These are phyloP conservation scores for Pestalotiopsis sp. DNA, from an alignment of 2,329 filamentous ascomycete species.

Conservation along the genomic window DNA sequence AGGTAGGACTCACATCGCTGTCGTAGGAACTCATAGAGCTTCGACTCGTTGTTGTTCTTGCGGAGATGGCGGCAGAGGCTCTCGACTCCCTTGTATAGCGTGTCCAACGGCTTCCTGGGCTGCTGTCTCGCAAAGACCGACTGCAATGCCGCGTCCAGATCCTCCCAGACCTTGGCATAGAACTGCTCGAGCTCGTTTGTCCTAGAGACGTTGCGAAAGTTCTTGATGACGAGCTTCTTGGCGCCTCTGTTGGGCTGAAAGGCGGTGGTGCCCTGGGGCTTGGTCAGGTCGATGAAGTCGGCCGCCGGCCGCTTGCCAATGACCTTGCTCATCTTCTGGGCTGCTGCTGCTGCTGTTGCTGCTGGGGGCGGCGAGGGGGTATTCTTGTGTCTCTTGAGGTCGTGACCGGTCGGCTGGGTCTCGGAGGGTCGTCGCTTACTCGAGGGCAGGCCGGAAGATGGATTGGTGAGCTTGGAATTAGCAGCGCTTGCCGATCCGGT, in stretches of 20 bases:
- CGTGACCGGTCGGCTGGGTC: constrained; percentile 10
- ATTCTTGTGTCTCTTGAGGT: constrained; percentile 9
- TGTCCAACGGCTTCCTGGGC: constrained; percentile 76
- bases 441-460: constrained; percentile 15
- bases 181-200: constrained; percentile 70
- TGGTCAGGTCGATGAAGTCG: constrained; percentile 43
- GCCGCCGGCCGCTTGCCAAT: constrained; percentile 37
- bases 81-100: constrained; percentile 87
- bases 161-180: constrained; percentile 71
- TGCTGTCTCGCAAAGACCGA: constrained; percentile 69
- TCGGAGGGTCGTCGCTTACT: constrained; percentile 24
- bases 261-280: constrained; percentile 31
- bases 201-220: constrained; percentile 66
- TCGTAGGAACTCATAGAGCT: constrained; percentile 67
- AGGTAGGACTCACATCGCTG: constrained; percentile 69
- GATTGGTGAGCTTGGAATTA: constrained; percentile 26
- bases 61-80: constrained; percentile 73
- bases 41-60: constrained; percentile 68
- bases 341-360: constrained; percentile 1
- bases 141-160: constrained; percentile 71
- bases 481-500: constrained; percentile 23
- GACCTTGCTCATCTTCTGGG: constrained; percentile 26
- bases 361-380: not conserved
- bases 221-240: constrained; percentile 91
- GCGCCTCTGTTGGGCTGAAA: constrained; percentile 77